Evolutionary conservation across 257 asterid species (phyloP).

Genomic region (Forsythia viridissima): DNA sequence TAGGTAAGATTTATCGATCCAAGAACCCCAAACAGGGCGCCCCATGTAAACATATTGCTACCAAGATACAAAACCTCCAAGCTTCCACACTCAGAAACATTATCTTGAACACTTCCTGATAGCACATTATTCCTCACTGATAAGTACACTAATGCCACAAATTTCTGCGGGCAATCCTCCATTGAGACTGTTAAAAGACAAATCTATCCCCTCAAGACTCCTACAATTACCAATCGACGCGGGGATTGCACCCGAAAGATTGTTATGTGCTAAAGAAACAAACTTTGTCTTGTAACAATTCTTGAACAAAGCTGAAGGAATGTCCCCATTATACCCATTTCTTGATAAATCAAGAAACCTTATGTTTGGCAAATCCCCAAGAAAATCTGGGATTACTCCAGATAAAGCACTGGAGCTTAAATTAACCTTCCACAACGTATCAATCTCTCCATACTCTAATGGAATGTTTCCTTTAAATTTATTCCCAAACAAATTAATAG

Average conservation of each 20-base stretch:
- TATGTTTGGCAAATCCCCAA: conserved; percentile 70
- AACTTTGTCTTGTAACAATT: conserved; percentile 64
- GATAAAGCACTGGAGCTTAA: conserved; percentile 91
- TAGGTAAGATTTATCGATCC: conserved; percentile 45
- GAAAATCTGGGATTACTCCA: conserved; percentile 83
- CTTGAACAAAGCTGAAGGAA: conserved; percentile 74
- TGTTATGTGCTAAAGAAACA: conserved; percentile 68
- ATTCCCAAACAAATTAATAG: conserved; percentile 73
- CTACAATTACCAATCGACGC: conserved; percentile 57
- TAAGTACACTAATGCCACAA: conserved; percentile 40
- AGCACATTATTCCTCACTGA: conserved; percentile 75
- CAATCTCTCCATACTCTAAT: conserved; percentile 58
- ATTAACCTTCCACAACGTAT: conserved; percentile 81
- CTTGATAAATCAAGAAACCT: conserved; percentile 89
- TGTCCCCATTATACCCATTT: conserved; percentile 59
- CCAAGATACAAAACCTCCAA: conserved; percentile 85
- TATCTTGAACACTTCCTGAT: conserved; percentile 59
- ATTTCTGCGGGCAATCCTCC: conserved; percentile 63
- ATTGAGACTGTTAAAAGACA: conserved; percentile 64
- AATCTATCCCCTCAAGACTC: conserved; percentile 81
- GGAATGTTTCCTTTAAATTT: conserved; percentile 70
- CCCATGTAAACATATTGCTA: conserved; percentile 66
- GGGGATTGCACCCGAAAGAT: conserved; percentile 79
- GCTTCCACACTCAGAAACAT: conserved; percentile 48
- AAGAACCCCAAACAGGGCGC: conserved; percentile 63